Conservation (phyloP, 805 yeast genomes). For the Scheffersomyces amazonensis region DNA sequence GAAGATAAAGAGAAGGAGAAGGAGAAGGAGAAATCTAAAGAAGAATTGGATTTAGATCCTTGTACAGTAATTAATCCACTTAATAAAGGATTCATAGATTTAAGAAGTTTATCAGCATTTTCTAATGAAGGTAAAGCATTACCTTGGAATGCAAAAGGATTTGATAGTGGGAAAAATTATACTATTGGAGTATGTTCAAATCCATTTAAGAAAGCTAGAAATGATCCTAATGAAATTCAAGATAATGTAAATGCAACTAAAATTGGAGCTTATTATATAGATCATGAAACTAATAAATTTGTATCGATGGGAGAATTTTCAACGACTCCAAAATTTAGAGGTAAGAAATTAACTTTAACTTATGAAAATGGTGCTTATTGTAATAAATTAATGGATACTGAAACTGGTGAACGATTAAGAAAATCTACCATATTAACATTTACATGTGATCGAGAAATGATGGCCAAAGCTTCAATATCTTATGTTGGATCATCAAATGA, state of each 20-base stretch:
- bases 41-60: constrained; percentile 18
- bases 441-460: constrained; percentile 74
- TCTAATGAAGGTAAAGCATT: constrained; percentile 44
- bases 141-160: constrained; percentile 69
- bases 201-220: constrained; percentile 41
- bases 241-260: constrained; percentile 38
- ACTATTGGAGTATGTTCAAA: constrained; percentile 49
- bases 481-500: constrained; percentile 72
- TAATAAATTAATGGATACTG: constrained; percentile 31
- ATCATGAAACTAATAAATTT: constrained; percentile 31
- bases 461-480: constrained; percentile 60
- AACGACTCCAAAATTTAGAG: constrained; percentile 63
- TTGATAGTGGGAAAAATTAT: constrained; percentile 68
- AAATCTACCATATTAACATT: constrained; percentile 69
- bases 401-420: constrained; percentile 45
- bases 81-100: constrained; percentile 49
- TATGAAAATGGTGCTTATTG: constrained; percentile 70
- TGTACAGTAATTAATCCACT: constrained; percentile 38
- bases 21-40: constrained; percentile 6
- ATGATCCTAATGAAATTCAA: constrained; percentile 35
- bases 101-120: constrained; percentile 48
- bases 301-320: constrained; percentile 56
- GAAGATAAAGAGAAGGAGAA: background rate
- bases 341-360: constrained; percentile 65
- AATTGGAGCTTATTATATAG: constrained; percentile 43